phyloP scores from a whole-genome alignment of 208 protist species.

The Phytomonas francai region DNA sequence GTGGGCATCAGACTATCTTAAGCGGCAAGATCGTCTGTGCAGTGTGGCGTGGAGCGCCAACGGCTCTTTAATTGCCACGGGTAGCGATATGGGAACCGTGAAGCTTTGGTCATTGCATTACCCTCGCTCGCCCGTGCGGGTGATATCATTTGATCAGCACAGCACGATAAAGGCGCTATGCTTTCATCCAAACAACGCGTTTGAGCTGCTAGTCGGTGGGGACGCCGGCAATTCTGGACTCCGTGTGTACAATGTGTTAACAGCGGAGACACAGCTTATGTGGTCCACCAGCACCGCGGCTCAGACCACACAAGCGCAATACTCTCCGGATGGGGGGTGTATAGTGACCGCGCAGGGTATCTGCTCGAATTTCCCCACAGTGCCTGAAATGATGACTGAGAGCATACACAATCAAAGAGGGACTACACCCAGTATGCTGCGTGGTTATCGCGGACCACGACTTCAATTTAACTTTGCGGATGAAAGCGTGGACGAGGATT shows the following conservation, averaged over 20 bases:
- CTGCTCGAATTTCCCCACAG: background rate
- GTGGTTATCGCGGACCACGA: background rate
- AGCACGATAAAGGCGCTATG: slow-evolving; percentile 45
- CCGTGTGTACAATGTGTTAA: slow-evolving; percentile 53
- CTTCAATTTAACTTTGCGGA: slow-evolving; percentile 2
- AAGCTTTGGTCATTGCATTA: slow-evolving; percentile 53
- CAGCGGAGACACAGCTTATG: slow-evolving; percentile 18
- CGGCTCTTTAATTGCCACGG: slow-evolving; percentile 58
- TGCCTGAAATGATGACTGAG: background rate
- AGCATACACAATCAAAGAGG: background rate
- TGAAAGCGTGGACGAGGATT: slow-evolving; percentile 1
- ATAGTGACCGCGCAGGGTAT: slow-evolving; percentile 50
- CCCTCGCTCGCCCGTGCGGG: slow-evolving; percentile 26
- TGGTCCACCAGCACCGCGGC: slow-evolving; percentile 31
- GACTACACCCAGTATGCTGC: background rate
- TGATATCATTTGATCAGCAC: slow-evolving; percentile 24
- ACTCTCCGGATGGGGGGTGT: slow-evolving; percentile 61
- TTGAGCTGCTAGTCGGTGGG: slow-evolving; percentile 51
- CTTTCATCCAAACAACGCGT: slow-evolving; percentile 64
- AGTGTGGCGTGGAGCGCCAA: slow-evolving; percentile 55
- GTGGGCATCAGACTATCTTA: slow-evolving; percentile 18
- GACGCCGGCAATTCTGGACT: slow-evolving; percentile 28
- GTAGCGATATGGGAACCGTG: slow-evolving; percentile 43
- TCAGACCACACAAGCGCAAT: slow-evolving; percentile 55
- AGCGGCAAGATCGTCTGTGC: slow-evolving; percentile 44